A percentile compares a stretch with the other conserved stretches of the same genome.
phyloP scores from a whole-genome alignment of 2,329 filamentous ascomycete species.

The Mycosphaerella arachidis region DNA sequence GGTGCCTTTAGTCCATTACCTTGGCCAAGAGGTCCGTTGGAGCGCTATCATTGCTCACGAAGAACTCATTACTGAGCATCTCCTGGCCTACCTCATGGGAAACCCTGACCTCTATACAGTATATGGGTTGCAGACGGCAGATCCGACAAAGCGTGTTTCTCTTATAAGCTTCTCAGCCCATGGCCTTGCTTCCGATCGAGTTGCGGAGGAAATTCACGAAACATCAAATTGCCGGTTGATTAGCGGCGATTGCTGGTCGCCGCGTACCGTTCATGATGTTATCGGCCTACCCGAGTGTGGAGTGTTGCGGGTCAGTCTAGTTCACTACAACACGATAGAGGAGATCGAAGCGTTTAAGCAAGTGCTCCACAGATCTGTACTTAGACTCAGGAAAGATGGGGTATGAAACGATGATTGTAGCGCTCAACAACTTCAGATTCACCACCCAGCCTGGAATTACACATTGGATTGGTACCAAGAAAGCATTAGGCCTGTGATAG shows the following conservation, averaged over 20 bases:
- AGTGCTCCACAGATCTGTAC: conserved; percentile 3
- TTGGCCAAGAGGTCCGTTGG: conserved; percentile 1
- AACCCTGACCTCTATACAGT: conserved; percentile 3
- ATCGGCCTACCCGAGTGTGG: conserved; percentile 2
- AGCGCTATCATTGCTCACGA: conserved; percentile 1
- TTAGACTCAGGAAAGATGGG: neutral
- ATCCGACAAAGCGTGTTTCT: conserved; percentile 3
- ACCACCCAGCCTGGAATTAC: neutral
- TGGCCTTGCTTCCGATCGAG: neutral
- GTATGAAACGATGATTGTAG: neutral
- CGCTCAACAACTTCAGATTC: neutral
- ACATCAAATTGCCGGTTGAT: conserved; percentile 5
- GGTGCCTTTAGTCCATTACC: conserved; percentile 2
- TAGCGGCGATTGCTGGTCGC: conserved; percentile 6
- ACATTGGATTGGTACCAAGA: neutral
- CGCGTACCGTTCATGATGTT: conserved; percentile 5
- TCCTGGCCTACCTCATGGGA: neutral
- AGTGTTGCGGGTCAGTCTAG: conserved; percentile 3
- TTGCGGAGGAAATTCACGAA: conserved; percentile 5
- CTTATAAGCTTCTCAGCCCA: conserved; percentile 5
- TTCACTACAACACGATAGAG: conserved; percentile 6
- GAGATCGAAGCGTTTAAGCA: neutral
- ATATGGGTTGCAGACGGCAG: conserved; percentile 1
- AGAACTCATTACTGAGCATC: conserved; percentile 1
- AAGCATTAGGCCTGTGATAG: no score